phyloP scores from a whole-genome alignment of 1,139 yeast species.

The Suhomyces bolitotheri region DNA sequence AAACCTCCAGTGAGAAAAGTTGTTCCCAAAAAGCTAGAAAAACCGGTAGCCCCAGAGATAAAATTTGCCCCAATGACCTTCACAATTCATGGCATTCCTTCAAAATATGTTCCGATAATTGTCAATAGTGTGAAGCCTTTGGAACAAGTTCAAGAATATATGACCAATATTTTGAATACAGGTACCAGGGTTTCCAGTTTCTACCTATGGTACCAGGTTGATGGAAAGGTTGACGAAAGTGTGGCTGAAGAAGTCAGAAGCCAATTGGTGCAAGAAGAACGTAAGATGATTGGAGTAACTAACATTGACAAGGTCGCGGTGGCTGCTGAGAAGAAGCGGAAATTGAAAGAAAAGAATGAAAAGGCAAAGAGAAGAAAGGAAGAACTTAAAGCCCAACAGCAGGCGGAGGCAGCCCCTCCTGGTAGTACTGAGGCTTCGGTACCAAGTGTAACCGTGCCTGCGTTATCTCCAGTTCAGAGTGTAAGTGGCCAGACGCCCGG shows the following conservation, averaged over 20 bases:
- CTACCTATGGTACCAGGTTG: slow-evolving; percentile 83
- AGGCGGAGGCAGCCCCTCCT: not conserved
- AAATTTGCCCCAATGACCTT: slow-evolving; percentile 66
- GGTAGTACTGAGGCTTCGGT: no score
- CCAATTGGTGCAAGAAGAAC: slow-evolving; percentile 42
- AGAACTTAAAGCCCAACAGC: slow-evolving; percentile 2
- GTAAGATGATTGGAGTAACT: slow-evolving; percentile 39
- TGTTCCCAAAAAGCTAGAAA: slow-evolving; percentile 19
- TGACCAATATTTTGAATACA: slow-evolving; percentile 58
- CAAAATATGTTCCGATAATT: slow-evolving; percentile 66
- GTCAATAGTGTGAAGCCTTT: slow-evolving; percentile 63
- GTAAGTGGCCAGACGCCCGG: no score
- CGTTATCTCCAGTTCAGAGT: no score
- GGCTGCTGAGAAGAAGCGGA: slow-evolving; percentile 36
- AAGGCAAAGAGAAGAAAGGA: slow-evolving; percentile 12
- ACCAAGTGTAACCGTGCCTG: no score
- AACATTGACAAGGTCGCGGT: slow-evolving; percentile 4
- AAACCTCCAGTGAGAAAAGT: slow-evolving; percentile 26
- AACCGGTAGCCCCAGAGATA: slow-evolving; percentile 43
- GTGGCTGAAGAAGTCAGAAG: slow-evolving; percentile 51
- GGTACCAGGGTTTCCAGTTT: slow-evolving; percentile 65
- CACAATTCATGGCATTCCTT: slow-evolving; percentile 62
- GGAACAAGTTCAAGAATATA: slow-evolving; percentile 55
- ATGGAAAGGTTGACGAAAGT: slow-evolving; percentile 69
- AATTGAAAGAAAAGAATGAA: slow-evolving; percentile 27